Evolutionary conservation across 352 stramenopile genomes (phyloP).

Genomic region (Globisporangium cederbergense): DNA sequence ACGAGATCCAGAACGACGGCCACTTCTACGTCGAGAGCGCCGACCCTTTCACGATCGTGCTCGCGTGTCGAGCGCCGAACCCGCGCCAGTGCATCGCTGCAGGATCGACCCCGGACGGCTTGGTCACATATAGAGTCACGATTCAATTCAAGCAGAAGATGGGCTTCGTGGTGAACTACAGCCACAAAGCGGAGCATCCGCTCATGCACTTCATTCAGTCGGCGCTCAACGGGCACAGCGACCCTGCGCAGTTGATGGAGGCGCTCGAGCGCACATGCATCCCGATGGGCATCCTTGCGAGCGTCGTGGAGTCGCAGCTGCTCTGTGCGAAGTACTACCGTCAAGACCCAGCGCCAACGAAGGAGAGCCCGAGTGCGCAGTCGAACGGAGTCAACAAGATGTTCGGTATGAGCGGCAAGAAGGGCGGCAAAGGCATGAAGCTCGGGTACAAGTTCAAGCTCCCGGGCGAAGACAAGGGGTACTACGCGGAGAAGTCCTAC

Average conservation of each 20-base stretch:
- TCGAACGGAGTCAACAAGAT: slow-evolving; percentile 45
- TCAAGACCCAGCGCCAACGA: slow-evolving; percentile 45
- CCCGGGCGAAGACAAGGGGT: slow-evolving; percentile 79
- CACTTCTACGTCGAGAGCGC: slow-evolving; percentile 85
- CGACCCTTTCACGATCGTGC: slow-evolving; percentile 80
- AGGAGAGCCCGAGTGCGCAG: slow-evolving; percentile 29
- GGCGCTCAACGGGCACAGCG: slow-evolving; percentile 73
- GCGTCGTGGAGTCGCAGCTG: slow-evolving; percentile 79
- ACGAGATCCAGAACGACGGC: slow-evolving; percentile 60
- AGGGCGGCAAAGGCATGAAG: slow-evolving; percentile 84
- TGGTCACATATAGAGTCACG: slow-evolving; percentile 74
- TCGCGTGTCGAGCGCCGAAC: slow-evolving; percentile 71
- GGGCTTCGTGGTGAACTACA: slow-evolving; percentile 85
- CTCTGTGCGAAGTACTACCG: slow-evolving; percentile 83
- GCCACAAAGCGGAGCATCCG: slow-evolving; percentile 81
- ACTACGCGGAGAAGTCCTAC: slow-evolving; percentile 84
- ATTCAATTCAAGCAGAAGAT: slow-evolving; percentile 89
- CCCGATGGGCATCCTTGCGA: slow-evolving; percentile 78
- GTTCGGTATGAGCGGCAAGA: slow-evolving; percentile 60
- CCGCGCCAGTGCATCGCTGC: slow-evolving; percentile 64
- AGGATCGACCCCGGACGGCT: slow-evolving; percentile 65
- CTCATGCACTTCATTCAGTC: slow-evolving; percentile 87
- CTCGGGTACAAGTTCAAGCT: slow-evolving; percentile 87
- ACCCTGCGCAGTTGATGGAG: slow-evolving; percentile 77
- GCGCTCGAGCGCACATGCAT: slow-evolving; percentile 82